Percentiles rank a stretch among this genome's conserved stretches.
These are phyloP conservation scores for Gossypium schwendimanii DNA, from an alignment of 441 rosid genomes.

Conservation along the genomic window DNA sequence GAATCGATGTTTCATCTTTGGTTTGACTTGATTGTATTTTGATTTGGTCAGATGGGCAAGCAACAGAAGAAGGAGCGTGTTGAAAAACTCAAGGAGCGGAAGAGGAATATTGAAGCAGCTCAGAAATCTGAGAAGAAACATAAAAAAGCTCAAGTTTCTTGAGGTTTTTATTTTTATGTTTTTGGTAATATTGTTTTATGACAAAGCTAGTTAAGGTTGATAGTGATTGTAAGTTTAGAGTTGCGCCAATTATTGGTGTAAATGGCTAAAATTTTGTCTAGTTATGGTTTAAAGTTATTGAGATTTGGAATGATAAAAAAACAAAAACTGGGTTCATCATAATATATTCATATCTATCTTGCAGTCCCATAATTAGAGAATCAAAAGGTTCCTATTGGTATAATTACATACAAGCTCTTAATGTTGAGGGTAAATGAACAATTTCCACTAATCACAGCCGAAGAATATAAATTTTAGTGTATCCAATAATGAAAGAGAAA, in stretches of 20 bases:
- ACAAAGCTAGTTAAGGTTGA: background rate
- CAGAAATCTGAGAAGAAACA: conserved; percentile 27
- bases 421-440: no score
- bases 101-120: conserved; percentile 36
- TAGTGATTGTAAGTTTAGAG: background rate
- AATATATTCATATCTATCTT: no score
- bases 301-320: background rate
- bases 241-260: conserved; percentile 2
- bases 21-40: conserved; percentile 6
- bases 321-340: background rate
- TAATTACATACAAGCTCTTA: no score
- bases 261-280: conserved; percentile 20
- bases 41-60: conserved; percentile 35
- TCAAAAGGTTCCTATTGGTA: no score
- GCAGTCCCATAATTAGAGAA: no score
- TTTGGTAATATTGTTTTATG: background rate
- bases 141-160: conserved; percentile 5
- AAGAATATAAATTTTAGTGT: no score
- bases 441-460: no score
- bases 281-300: background rate
- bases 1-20: background rate
- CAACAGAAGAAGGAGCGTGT: conserved; percentile 37
- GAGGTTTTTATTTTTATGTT: background rate
- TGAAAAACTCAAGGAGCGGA: conserved; percentile 57
- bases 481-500: no score